Evolutionary conservation across 2,329 filamentous ascomycete species (phyloP).

Genomic region (Penicillium hesseltinei): DNA sequence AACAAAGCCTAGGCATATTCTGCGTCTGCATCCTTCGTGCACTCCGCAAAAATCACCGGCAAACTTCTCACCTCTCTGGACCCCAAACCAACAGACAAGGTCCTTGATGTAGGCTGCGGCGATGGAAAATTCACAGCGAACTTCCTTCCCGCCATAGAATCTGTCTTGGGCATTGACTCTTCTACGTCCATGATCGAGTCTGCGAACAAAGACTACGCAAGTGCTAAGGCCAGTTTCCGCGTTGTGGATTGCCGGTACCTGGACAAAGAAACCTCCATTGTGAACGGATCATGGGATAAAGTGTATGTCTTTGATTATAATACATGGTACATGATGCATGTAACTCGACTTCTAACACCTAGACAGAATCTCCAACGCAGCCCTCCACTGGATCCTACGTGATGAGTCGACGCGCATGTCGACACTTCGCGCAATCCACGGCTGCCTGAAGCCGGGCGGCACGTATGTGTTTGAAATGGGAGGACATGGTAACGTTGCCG

Average conservation of each 20-base stretch:
- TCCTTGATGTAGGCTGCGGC: constrained; percentile 65
- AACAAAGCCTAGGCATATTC: constrained; percentile 53
- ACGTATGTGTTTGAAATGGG: constrained; percentile 69
- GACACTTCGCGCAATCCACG: constrained; percentile 56
- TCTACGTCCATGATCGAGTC: constrained; percentile 60
- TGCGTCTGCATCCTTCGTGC: constrained; percentile 62
- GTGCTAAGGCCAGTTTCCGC: constrained; percentile 26
- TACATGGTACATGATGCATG: not conserved
- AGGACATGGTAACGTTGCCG: constrained; percentile 65
- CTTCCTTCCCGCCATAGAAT: constrained; percentile 50
- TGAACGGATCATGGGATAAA: constrained; percentile 47
- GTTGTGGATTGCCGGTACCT: constrained; percentile 39
- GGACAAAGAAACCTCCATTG: constrained; percentile 26
- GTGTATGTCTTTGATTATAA: constrained; percentile 38
- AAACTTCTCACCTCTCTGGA: constrained; percentile 61
- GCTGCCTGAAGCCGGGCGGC: constrained; percentile 56
- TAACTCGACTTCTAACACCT: not conserved
- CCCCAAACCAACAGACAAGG: constrained; percentile 55
- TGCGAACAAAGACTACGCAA: constrained; percentile 46
- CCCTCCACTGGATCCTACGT: constrained; percentile 65
- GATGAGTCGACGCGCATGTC: constrained; percentile 42
- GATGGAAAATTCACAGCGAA: constrained; percentile 61
- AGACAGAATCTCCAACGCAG: constrained; percentile 58
- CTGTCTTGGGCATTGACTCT: constrained; percentile 59
- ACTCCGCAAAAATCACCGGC: constrained; percentile 52